A percentile compares a stretch with the other conserved stretches of the same genome.
Evolutionary conservation across 371 early-diverging fungal genomes (phyloP).

Genomic region (Funneliformis caledonium): DNA sequence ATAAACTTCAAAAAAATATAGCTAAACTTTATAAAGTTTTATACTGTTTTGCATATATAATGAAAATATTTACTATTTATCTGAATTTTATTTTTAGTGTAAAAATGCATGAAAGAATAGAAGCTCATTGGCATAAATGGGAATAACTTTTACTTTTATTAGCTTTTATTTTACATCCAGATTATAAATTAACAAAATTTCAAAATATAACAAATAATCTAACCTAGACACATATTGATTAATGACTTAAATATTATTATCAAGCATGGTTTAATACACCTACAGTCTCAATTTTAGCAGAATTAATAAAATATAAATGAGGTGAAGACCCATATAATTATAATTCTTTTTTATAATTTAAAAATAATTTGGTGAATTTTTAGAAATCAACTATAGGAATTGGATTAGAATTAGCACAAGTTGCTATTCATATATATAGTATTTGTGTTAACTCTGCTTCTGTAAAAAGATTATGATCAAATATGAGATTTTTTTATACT

Average conservation of each 20-base stretch:
- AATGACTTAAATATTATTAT: conserved; percentile 1
- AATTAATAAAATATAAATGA: background rate
- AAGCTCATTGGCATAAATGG: background rate
- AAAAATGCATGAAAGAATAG: background rate
- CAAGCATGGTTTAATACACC: background rate
- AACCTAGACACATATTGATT: background rate
- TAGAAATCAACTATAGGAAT: background rate
- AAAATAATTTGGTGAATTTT: background rate
- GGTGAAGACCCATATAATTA: background rate
- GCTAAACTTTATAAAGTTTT: background rate
- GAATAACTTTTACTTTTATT: background rate
- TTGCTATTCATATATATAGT: background rate
- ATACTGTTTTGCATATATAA: conserved; percentile 7
- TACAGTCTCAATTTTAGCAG: background rate
- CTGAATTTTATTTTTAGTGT: background rate
- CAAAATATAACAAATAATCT: background rate
- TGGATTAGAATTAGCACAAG: background rate
- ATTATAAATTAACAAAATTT: background rate
- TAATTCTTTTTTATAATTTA: background rate
- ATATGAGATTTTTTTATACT: conserved; percentile 3
- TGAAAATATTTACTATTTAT: background rate
- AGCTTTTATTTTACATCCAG: background rate
- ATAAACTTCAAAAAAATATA: conserved; percentile 6
- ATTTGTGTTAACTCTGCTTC: conserved; percentile 4
- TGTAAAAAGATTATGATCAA: background rate